Percentiles rank a stretch among this genome's conserved stretches.
Conservation (phyloP, 1,139 yeast species). For the Candida freyschussii region DNA sequence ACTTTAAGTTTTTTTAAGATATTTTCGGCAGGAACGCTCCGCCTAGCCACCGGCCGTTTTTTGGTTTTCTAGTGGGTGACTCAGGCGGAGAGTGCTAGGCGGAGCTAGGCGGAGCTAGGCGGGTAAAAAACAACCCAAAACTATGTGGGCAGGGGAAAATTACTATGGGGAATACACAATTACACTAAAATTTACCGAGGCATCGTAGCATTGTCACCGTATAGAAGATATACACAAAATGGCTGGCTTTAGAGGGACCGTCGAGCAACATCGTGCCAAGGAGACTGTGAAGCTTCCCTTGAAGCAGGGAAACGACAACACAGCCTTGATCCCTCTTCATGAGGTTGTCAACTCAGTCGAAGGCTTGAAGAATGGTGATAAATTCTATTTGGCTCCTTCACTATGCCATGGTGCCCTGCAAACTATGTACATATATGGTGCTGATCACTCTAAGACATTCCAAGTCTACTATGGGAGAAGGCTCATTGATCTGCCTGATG, state of each 20-base stretch:
- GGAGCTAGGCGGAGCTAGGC: no score
- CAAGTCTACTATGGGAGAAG: slow-evolving; percentile 76
- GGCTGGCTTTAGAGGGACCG: slow-evolving; percentile 33
- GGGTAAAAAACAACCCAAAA: no score
- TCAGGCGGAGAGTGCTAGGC: no score
- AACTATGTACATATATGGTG: slow-evolving; percentile 59
- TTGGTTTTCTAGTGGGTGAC: no score
- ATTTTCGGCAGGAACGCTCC: no score
- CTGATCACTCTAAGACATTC: slow-evolving; percentile 47
- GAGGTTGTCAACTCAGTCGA: slow-evolving; percentile 43
- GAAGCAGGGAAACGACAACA: slow-evolving; percentile 24
- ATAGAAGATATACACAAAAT: slow-evolving; percentile 10
- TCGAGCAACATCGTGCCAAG: slow-evolving; percentile 18
- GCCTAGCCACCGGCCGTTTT: no score
- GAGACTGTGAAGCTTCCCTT: slow-evolving; percentile 38
- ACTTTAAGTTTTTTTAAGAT: no score
- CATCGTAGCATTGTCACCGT: no score
- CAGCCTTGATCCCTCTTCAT: slow-evolving; percentile 31
- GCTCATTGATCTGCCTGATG: slow-evolving; percentile 51
- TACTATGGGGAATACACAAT: no score
- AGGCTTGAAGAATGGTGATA: slow-evolving; percentile 39
- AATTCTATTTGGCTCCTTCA: slow-evolving; percentile 56
- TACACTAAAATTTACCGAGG: no score
- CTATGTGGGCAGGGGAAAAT: no score
- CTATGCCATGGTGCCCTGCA: slow-evolving; percentile 74